Percentiles rank a stretch among this genome's conserved stretches.
These are phyloP conservation scores for Floccularia luteovirens DNA, from an alignment of 768 basidiomycete species.

Conservation along the genomic window DNA sequence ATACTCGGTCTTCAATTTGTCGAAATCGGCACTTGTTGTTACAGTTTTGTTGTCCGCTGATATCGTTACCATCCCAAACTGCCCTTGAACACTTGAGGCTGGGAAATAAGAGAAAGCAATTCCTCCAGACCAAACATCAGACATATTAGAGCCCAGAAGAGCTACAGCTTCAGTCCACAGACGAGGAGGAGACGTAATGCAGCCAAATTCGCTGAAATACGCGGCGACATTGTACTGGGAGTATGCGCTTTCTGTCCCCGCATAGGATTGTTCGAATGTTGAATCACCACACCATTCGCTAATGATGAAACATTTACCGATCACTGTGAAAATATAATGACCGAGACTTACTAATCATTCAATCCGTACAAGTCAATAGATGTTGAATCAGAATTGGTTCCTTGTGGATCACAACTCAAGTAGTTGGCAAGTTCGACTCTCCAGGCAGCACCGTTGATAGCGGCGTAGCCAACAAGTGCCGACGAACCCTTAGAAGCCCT, in stretches of 20 bases:
- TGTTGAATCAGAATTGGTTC: constrained; percentile 42
- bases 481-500: constrained; percentile 45
- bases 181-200: constrained; percentile 51
- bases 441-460: constrained; percentile 72
- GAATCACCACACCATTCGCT: constrained; percentile 82
- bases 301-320: constrained; percentile 6
- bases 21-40: constrained; percentile 61
- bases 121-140: constrained; percentile 81
- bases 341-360: constrained; percentile 68
- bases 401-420: constrained; percentile 65
- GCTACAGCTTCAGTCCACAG: constrained; percentile 76
- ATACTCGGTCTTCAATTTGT: constrained; percentile 58
- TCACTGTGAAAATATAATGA: constrained; percentile 1
- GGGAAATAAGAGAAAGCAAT: constrained; percentile 90
- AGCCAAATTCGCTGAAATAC: constrained; percentile 89
- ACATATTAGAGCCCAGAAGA: constrained; percentile 68
- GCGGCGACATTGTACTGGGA: constrained; percentile 68
- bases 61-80: constrained; percentile 84
- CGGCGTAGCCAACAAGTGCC: constrained; percentile 77
- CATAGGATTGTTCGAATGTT: constrained; percentile 49
- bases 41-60: constrained; percentile 59
- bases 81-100: constrained; percentile 58
- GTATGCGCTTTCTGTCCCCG: constrained; percentile 44
- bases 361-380: constrained; percentile 83
- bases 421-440: constrained; percentile 66